phyloP scores from a whole-genome alignment of 768 basidiomycete species.

The Filobasidium floriforme region DNA sequence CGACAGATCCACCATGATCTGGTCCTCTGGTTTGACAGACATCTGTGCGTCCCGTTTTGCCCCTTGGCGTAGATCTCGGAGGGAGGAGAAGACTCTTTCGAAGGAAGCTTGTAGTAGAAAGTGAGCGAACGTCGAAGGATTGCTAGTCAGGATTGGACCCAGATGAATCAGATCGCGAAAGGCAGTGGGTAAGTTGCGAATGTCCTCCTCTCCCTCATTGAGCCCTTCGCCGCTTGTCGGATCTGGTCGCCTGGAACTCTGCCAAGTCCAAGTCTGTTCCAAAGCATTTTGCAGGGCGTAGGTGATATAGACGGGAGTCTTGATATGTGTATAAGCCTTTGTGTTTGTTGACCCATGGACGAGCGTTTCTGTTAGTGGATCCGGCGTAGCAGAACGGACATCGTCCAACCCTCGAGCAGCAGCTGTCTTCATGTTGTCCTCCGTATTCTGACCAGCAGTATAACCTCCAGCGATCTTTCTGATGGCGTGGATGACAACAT shows the following conservation, averaged over 20 bases:
- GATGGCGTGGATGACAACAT: no score
- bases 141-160: neutral
- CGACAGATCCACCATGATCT: neutral
- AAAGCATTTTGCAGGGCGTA: conserved; percentile 10
- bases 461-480: no score
- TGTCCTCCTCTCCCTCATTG: neutral
- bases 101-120: conserved; percentile 3
- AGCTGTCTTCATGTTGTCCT: no score
- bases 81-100: neutral
- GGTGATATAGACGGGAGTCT: conserved; percentile 16
- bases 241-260: neutral
- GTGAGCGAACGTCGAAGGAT: neutral
- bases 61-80: neutral
- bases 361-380: neutral
- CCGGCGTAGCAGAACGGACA: no score
- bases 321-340: neutral
- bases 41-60: neutral
- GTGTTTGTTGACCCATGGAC: neutral
- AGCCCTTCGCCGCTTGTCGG: neutral
- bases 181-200: neutral
- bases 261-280: conserved; percentile 4
- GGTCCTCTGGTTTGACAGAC: neutral
- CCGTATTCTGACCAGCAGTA: no score
- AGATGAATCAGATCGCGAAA: neutral
- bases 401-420: no score